Percentiles rank a stretch among this genome's conserved stretches.
Conservation (phyloP, 805 yeast genomes). For the Kodamaea hsintzibuensis region DNA sequence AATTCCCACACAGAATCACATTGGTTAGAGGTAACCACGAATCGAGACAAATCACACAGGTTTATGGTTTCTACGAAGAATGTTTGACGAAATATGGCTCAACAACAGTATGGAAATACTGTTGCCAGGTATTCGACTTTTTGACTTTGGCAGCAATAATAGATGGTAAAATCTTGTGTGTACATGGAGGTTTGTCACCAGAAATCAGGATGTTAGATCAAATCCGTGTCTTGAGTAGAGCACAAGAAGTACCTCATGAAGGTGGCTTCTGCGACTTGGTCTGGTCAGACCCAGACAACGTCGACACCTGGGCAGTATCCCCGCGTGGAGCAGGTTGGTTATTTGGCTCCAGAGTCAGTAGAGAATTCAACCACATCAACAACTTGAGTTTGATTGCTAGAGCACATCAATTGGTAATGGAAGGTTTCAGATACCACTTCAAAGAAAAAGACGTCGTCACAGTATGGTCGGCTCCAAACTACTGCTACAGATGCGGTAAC, state of each 20-base stretch:
- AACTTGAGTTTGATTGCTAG: conserved; percentile 86
- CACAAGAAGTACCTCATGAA: conserved; percentile 98
- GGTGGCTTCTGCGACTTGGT: conserved; percentile 98
- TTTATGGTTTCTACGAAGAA: conserved; percentile 96
- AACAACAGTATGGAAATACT: conserved; percentile 93
- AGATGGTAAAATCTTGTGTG: conserved; percentile 92
- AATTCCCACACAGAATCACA: conserved; percentile 81
- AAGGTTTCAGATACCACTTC: conserved; percentile 95
- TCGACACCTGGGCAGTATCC: conserved; percentile 96
- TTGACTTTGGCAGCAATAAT: conserved; percentile 92
- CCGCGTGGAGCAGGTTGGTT: conserved; percentile 99
- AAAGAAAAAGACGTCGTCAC: conserved; percentile 96
- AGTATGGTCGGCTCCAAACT: conserved; percentile 97
- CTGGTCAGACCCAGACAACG: conserved; percentile 98
- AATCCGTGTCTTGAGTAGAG: conserved; percentile 88
- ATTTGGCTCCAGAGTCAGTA: conserved; percentile 89
- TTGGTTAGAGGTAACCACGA: conserved; percentile 98
- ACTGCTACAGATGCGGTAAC: conserved; percentile 96
- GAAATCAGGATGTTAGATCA: conserved; percentile 97
- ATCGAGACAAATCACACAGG: conserved; percentile 96
- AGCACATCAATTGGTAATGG: conserved; percentile 98
- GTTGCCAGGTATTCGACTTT: conserved; percentile 95
- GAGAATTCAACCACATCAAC: conserved; percentile 95
- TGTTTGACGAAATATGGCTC: conserved; percentile 91
- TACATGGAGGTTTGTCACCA: conserved; percentile 96